Percentiles rank a stretch among this genome's conserved stretches.
These are phyloP conservation scores for Diplodia intermedia DNA, from an alignment of 2,329 filamentous ascomycete species.

Conservation along the genomic window DNA sequence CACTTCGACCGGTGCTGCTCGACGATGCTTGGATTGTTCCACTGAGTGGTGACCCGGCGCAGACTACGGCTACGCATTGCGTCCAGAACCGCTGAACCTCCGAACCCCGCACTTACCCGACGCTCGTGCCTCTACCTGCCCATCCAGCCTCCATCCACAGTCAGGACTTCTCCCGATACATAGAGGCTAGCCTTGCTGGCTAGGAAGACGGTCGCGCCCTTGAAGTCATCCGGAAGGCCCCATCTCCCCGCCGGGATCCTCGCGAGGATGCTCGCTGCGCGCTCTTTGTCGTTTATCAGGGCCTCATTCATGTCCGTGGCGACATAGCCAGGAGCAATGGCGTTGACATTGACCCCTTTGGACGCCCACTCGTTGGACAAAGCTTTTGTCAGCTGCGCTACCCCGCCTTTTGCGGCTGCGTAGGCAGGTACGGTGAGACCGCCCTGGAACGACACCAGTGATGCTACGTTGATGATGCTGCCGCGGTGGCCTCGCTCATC, in stretches of 20 bases:
- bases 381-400: slow-evolving; percentile 83
- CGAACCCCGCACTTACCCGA: slow-evolving; percentile 4
- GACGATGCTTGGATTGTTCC: no score
- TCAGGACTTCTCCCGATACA: slow-evolving; percentile 79
- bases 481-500: slow-evolving; percentile 64
- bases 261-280: slow-evolving; percentile 75
- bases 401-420: slow-evolving; percentile 82
- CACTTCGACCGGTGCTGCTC: no score
- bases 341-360: slow-evolving; percentile 82
- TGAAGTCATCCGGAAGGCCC: slow-evolving; percentile 86
- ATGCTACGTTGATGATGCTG: slow-evolving; percentile 83
- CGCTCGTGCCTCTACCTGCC: slow-evolving; percentile 62
- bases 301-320: slow-evolving; percentile 92
- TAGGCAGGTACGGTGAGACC: slow-evolving; percentile 89
- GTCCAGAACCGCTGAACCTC: slow-evolving; percentile 6
- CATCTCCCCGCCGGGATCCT: slow-evolving; percentile 85
- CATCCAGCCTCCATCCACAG: slow-evolving; percentile 94
- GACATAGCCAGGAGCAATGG: slow-evolving; percentile 88
- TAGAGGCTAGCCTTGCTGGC: slow-evolving; percentile 78
- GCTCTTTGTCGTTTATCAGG: slow-evolving; percentile 72
- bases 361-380: slow-evolving; percentile 84
- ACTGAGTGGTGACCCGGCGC: not conserved
- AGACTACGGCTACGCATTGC: not conserved
- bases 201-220: slow-evolving; percentile 79
- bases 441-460: slow-evolving; percentile 81